These are phyloP conservation scores for Evernia prunastri DNA, from an alignment of 495 filamentous ascomycete species.

Conservation along the genomic window DNA sequence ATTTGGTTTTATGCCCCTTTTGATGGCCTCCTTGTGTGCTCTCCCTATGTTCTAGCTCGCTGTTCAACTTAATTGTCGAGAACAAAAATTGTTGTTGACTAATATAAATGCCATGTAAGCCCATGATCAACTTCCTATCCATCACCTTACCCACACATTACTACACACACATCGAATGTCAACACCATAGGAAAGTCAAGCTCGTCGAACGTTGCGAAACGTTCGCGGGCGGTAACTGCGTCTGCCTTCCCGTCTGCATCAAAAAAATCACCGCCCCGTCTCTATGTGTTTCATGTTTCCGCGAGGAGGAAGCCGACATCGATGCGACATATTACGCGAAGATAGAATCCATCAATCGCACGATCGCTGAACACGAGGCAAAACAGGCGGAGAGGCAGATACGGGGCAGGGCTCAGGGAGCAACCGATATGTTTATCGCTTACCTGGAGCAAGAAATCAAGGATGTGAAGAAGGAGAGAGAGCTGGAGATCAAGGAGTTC, in stretches of 20 bases:
- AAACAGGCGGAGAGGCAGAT: neutral
- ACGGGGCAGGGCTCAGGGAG: neutral
- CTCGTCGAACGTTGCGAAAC: neutral
- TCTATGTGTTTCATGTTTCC: neutral
- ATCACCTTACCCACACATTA: neutral
- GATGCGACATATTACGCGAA: neutral
- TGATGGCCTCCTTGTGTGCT: neutral
- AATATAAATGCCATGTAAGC: neutral
- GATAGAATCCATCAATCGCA: neutral
- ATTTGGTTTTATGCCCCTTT: neutral
- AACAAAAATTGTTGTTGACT: neutral
- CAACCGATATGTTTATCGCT: neutral
- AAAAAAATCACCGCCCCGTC: neutral
- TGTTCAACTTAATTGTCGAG: neutral
- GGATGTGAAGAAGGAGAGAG: neutral
- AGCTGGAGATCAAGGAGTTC: neutral
- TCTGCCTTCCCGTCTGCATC: neutral
- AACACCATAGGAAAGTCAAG: neutral
- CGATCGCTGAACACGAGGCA: neutral
- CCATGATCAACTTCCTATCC: neutral
- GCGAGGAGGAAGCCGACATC: neutral
- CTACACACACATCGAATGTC: neutral
- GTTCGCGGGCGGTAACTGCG: neutral
- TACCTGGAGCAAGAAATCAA: neutral
- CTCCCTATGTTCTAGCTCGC: neutral